These are phyloP conservation scores for Pseudogymnoascus sp. DNA, from an alignment of 2,329 filamentous ascomycete species.

Conservation along the genomic window DNA sequence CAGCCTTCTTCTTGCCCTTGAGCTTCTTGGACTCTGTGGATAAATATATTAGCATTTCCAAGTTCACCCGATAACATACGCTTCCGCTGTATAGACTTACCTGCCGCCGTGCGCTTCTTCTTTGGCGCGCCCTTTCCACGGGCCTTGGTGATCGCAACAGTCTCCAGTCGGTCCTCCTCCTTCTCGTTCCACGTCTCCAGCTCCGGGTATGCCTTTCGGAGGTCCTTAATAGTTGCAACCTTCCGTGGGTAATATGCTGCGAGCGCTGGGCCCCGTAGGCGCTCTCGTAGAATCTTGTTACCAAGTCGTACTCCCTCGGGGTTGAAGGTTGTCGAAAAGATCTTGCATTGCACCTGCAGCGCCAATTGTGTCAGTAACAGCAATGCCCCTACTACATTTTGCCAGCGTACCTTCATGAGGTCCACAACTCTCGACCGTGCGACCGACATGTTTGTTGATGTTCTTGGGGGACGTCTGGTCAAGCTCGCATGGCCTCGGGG, in stretches of 20 bases:
- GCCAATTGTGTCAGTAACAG: constrained; percentile 12
- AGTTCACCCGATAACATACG: neutral
- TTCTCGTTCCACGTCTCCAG: constrained; percentile 64
- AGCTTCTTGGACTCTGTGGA: constrained; percentile 37
- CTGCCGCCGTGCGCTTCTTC: constrained; percentile 65
- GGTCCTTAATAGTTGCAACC: constrained; percentile 53
- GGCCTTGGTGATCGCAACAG: constrained; percentile 60
- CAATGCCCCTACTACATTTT: neutral
- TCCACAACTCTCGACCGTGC: constrained; percentile 56
- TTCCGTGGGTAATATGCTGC: constrained; percentile 83
- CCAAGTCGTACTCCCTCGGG: constrained; percentile 73
- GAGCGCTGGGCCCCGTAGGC: constrained; percentile 73
- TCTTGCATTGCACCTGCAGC: constrained; percentile 72
- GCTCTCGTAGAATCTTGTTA: constrained; percentile 85
- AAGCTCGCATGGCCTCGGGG: constrained; percentile 1
- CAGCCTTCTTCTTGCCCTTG: constrained; percentile 35
- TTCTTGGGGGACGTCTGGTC: constrained; percentile 9
- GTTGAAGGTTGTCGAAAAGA: constrained; percentile 90
- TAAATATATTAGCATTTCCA: constrained; percentile 11
- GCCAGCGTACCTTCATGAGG: constrained; percentile 62
- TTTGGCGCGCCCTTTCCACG: constrained; percentile 83
- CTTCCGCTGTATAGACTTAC: constrained; percentile 22
- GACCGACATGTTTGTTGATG: constrained; percentile 47
- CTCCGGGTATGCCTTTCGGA: constrained; percentile 56
- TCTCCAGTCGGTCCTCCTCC: constrained; percentile 72